phyloP scores from a whole-genome alignment of 2,329 filamentous ascomycete genomes.

The Lasiodiplodia hormozganensis region DNA sequence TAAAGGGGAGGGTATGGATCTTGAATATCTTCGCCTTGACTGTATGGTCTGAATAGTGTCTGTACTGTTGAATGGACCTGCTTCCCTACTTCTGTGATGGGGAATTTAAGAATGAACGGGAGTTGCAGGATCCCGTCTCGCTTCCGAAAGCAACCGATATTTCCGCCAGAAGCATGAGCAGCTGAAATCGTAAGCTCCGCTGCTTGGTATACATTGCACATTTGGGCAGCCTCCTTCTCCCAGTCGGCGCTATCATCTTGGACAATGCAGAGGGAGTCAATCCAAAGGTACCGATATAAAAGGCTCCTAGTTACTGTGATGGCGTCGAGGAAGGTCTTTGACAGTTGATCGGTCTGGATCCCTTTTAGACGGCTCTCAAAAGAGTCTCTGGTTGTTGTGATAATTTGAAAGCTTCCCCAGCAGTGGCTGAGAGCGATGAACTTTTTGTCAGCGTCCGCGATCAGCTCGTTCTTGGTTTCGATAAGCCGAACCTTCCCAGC shows the following conservation, averaged over 20 bases:
- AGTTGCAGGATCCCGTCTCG: background rate
- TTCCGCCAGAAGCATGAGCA: background rate
- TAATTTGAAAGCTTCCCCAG: conserved; percentile 2
- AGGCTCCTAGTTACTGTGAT: conserved; percentile 14
- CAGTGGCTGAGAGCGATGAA: conserved; percentile 21
- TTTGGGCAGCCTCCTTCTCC: conserved; percentile 16
- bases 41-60: background rate
- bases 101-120: background rate
- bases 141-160: background rate
- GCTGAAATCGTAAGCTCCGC: background rate
- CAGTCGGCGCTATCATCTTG: conserved; percentile 28
- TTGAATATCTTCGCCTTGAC: background rate
- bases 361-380: background rate
- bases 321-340: conserved; percentile 26
- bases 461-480: background rate
- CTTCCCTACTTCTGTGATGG: rapidly evolving
- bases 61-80: background rate
- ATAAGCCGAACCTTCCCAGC: background rate
- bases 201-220: conserved; percentile 13
- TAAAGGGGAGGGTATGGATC: background rate
- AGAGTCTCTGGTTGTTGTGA: background rate
- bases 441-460: background rate
- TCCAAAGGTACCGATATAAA: conserved; percentile 31
- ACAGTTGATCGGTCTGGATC: background rate
- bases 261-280: conserved; percentile 33